Conservation (phyloP, 192 early-diverging fungal genomes). For the Gamsiella multidivaricata region DNA sequence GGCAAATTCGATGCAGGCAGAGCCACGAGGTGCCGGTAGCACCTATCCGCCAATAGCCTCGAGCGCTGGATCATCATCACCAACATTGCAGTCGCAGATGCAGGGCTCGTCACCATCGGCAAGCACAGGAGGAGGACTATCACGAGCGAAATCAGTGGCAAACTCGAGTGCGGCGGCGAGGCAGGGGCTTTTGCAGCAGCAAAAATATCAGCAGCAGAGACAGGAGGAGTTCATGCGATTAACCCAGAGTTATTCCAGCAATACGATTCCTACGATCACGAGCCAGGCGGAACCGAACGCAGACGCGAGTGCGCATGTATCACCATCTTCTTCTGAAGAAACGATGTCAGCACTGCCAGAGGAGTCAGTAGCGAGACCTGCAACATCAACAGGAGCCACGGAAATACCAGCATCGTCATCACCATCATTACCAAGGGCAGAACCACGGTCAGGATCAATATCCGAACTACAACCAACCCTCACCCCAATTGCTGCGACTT, state of each 20-base stretch:
- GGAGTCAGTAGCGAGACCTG: not conserved
- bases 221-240: not conserved
- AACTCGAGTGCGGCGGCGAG: not conserved
- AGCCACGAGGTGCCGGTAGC: too few relatives aligned
- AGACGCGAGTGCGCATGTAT: too few relatives aligned
- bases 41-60: constrained; percentile 2
- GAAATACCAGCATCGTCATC: not conserved
- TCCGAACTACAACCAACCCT: too few relatives aligned
- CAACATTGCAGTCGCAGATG: too few relatives aligned
- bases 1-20: too few relatives aligned
- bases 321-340: too few relatives aligned
- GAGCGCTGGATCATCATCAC: too few relatives aligned
- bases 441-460: too few relatives aligned
- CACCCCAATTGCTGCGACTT: too few relatives aligned
- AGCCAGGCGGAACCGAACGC: not conserved
- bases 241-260: constrained; percentile 1
- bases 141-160: not conserved
- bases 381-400: not conserved
- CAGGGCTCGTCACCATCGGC: not conserved
- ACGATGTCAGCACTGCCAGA: too few relatives aligned
- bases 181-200: not conserved
- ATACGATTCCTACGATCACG: not conserved
- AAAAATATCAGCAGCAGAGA: not conserved
- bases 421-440: too few relatives aligned
- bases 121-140: not conserved